Percentiles rank a stretch among this genome's conserved stretches.
phyloP scores from a whole-genome alignment of 2,329 filamentous ascomycete species.

The Emergomyces pasteurianus region DNA sequence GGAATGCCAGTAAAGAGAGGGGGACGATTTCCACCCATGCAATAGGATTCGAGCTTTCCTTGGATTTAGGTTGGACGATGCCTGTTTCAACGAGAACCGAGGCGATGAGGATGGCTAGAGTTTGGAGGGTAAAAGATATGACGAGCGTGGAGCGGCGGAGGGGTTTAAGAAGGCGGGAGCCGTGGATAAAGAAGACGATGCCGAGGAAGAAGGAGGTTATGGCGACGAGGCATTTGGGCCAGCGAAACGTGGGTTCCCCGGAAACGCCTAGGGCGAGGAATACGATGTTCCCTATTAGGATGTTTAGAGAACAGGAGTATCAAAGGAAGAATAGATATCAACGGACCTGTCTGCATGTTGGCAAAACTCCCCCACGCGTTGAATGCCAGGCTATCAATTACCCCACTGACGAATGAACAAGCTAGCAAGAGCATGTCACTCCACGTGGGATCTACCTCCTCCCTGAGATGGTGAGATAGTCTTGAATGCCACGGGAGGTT shows the following conservation, averaged over 20 bases:
- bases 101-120: constrained; percentile 22
- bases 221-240: constrained; percentile 33
- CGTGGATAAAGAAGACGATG: constrained; percentile 28
- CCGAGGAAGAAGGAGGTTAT: constrained; percentile 27
- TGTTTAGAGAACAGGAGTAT: neutral
- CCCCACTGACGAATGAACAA: constrained; percentile 11
- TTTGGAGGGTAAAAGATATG: constrained; percentile 29
- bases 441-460: constrained; percentile 7
- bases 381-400: constrained; percentile 11
- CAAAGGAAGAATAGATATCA: neutral
- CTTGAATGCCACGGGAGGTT: neutral
- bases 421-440: constrained; percentile 8
- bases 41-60: constrained; percentile 20
- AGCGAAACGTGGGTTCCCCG: constrained; percentile 30
- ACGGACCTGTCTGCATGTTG: constrained; percentile 12
- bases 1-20: constrained; percentile 29
- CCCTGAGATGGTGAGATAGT: constrained; percentile 5
- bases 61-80: constrained; percentile 20
- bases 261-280: constrained; percentile 33
- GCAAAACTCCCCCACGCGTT: constrained; percentile 14
- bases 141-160: constrained; percentile 29
- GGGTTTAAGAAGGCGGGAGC: constrained; percentile 20
- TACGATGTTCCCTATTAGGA: constrained; percentile 31
- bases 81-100: constrained; percentile 24
- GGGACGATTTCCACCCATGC: constrained; percentile 28